Evolutionary conservation across 768 basidiomycete genomes (phyloP), one percentile per base, ranked within the genome.

Genomic region (Stropharia rugosoannulata): DNA sequence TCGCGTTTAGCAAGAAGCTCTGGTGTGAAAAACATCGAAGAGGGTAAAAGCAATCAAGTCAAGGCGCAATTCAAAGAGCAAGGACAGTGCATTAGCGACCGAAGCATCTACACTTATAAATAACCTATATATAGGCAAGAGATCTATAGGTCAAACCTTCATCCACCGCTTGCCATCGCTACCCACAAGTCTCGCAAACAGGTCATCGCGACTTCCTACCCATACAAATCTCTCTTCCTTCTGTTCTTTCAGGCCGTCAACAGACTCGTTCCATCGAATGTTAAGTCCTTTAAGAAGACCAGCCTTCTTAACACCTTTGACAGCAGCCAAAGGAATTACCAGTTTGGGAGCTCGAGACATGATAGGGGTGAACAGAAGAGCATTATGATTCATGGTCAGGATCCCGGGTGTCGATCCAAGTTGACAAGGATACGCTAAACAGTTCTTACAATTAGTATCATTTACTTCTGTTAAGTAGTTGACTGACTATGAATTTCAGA

Each of bases 1-100:
- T 95, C 92, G 56, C 93, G 78, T 62, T 82, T 86, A 16, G 88
- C 83, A 22, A 96, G 75, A 4, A 95, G 72, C 49, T 95, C 93
- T 6, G 87, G 77, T 41, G 90, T 83, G 70, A 93, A 96, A 76
- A 96, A 96, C 93, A 96, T 93, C 13, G 18, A 13, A 18, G 8
- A 5, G 39, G 41, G 27, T 35, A 15, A 22, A 32, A 39, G 54
- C 15, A 22, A 39, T 37, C n/a, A 36, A 35, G 18, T 45, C 22
- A 15, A 39, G 41, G 43, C 16, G 27, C n/a, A 37, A 29, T 50
- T 43, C 54, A 32, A 36, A 27, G 42, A 51, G 42, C 32, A 49
- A 27, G 40, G 18, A 35, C 35, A 35, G n/a, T 19, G 27, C 27
- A 40, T 43, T 54, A 51, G 45, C 44, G 38, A 58, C 49, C 48